These are phyloP conservation scores for Fonsecaea pedrosoi DNA, from an alignment of 2,329 filamentous ascomycete species.

Conservation along the genomic window DNA sequence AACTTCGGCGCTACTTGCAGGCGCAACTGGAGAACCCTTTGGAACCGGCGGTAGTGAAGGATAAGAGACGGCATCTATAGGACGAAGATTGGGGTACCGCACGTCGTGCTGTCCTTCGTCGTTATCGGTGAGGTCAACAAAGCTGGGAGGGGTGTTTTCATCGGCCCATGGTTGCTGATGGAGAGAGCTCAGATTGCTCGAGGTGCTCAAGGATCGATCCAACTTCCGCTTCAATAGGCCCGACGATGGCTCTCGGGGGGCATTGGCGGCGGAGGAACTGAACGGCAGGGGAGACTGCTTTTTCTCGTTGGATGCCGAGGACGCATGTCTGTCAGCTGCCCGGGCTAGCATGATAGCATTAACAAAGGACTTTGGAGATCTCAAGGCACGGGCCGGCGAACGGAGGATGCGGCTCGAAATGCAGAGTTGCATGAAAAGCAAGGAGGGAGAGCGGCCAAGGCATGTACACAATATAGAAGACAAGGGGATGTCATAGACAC, in stretches of 20 bases:
- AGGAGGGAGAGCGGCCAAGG: not conserved
- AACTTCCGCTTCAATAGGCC: conserved; percentile 37
- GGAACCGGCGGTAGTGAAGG: conserved; percentile 44
- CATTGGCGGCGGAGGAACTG: conserved; percentile 32
- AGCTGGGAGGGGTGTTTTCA: conserved; percentile 86
- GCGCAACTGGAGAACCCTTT: conserved; percentile 36
- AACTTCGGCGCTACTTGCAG: conserved; percentile 63
- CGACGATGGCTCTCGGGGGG: not conserved
- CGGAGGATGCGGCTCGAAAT: conserved; percentile 22
- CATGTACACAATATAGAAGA: not conserved
- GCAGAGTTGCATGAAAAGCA: conserved; percentile 30
- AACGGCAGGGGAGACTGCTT: conserved; percentile 31
- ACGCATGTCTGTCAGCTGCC: conserved; percentile 34
- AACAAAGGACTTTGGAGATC: conserved; percentile 34
- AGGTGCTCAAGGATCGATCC: conserved; percentile 38
- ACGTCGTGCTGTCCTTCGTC: conserved; percentile 54
- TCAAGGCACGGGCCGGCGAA: conserved; percentile 31
- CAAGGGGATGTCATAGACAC: not conserved
- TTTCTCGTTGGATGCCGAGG: conserved; percentile 27
- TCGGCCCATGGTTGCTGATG: conserved; percentile 67
- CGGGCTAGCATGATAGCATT: conserved; percentile 36
- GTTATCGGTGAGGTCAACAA: conserved; percentile 72
- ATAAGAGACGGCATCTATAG: conserved; percentile 44
- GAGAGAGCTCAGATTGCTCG: conserved; percentile 48
- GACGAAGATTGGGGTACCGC: conserved; percentile 33